Conservation (phyloP, 306 rosid species). For the Sicyos baderoa region DNA sequence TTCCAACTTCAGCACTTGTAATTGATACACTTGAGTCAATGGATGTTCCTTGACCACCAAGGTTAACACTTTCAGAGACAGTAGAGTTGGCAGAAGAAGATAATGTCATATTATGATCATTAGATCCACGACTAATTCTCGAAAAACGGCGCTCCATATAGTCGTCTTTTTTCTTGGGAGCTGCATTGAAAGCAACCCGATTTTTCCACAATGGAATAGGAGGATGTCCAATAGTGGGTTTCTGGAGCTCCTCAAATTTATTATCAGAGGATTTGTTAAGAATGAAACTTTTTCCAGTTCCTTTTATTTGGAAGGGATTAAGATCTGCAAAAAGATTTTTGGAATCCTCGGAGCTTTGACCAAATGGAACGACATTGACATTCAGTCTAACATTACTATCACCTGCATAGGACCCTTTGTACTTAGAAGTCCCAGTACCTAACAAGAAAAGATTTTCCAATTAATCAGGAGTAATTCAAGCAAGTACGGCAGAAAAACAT, state of each 20-base stretch:
- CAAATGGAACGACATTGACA: constrained; percentile 73
- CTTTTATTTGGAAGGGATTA: constrained; percentile 82
- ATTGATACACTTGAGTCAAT: constrained; percentile 28
- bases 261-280: constrained; percentile 54
- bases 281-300: constrained; percentile 60
- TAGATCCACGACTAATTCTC: constrained; percentile 44
- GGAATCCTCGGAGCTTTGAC: constrained; percentile 58
- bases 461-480: constrained; percentile 35
- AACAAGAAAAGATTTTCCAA: constrained; percentile 39
- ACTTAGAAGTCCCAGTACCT: constrained; percentile 41
- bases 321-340: constrained; percentile 79
- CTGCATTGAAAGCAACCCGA: constrained; percentile 60
- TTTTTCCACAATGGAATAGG: constrained; percentile 74
- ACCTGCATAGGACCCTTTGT: constrained; percentile 61
- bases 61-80: constrained; percentile 40
- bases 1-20: constrained; percentile 32
- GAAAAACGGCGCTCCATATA: constrained; percentile 31
- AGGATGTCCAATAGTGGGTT: constrained; percentile 49
- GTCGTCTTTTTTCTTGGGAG: constrained; percentile 53
- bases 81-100: constrained; percentile 51
- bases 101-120: constrained; percentile 46
- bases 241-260: constrained; percentile 52
- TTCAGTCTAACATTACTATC: constrained; percentile 66
- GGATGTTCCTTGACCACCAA: constrained; percentile 35
- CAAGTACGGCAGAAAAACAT: constrained; percentile 35